Conservation (phyloP, 805 yeast genomes). For the Lipomyces sp. region DNA sequence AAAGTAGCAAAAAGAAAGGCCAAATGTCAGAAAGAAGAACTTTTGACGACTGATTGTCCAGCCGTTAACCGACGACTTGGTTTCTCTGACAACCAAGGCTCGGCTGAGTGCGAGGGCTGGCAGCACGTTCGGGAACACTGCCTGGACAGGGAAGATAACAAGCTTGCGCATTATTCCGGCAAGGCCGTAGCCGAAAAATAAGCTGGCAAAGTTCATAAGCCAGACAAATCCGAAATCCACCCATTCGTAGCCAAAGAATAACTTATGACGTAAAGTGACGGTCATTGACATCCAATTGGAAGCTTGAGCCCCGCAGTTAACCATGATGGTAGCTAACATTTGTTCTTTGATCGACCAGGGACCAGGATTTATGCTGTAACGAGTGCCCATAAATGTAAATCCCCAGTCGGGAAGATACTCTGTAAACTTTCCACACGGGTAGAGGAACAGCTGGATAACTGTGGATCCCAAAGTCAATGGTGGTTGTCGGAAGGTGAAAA, state of each 20-base stretch:
- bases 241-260: constrained; percentile 39
- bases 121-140: constrained; percentile 60
- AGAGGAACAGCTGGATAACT: constrained; percentile 66
- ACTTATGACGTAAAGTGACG: constrained; percentile 19
- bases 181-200: constrained; percentile 68
- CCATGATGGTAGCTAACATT: constrained; percentile 58
- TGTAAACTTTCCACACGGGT: constrained; percentile 57
- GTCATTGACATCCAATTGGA: constrained; percentile 28
- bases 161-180: constrained; percentile 68
- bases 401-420: constrained; percentile 33
- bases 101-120: constrained; percentile 57
- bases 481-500: constrained; percentile 65
- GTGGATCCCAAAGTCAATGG: constrained; percentile 61
- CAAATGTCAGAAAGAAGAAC: constrained; percentile 55
- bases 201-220: constrained; percentile 58
- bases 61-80: constrained; percentile 56
- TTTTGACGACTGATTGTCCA: constrained; percentile 63
- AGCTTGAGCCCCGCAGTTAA: constrained; percentile 25
- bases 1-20: constrained; percentile 53
- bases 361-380: constrained; percentile 58
- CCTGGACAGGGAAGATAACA: constrained; percentile 51
- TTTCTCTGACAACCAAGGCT: constrained; percentile 52
- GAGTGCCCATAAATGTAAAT: constrained; percentile 43
- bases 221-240: constrained; percentile 58
- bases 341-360: constrained; percentile 66